Base-by-base conservation (phyloP, 176 grass and related monocot species). In the Aechmea fasciata region DNA sequence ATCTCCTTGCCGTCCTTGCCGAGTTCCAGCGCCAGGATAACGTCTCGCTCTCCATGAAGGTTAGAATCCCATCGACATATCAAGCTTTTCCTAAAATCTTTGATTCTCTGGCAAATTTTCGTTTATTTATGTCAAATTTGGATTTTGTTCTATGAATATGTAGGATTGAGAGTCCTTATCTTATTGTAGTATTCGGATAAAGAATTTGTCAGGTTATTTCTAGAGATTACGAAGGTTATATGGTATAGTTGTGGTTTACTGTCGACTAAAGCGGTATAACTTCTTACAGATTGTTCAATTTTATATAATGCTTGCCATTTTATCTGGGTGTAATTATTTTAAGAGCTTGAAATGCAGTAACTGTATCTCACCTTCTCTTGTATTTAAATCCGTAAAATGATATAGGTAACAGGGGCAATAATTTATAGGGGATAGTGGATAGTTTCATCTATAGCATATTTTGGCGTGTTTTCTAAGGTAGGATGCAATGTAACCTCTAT, bases 11-110 rank as follows among this genome's bases (percentile, higher is more conserved):
- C 18, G 94, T 97, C 2, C 86, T 90, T 26, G 74, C 82, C 2
- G 94, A 99, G 70, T 78, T 99, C 22, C 94, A 83, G 71, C 87
- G 87, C 63, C 89, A 99, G 77, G 89, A 99, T 74, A 74, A 90
- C 28, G 77, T 90, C 52, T 49, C 85, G 55, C 89, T 97, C 71
- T 80, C 86, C 10, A 82, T 90, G 86, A 92, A 92, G 86, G 94
- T 97, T 28, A 69, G 75, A 53, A 47, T 13, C 13, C 23, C 11
- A 19, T 48, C 28, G 26, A 41, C 11, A 50, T 64, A 23, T 1
- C 11, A 28, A 65, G 47, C 3, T 29, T 23, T 78, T n/a, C 70
- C 2, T 67, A 18, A 18, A 15, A 9, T 61, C 55, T 9, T 61
- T 18, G 15, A 10, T 61, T 61, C 55, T 61, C 55, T 19, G 15